These are phyloP conservation scores for Paraphoma chrysanthemicola DNA, from an alignment of 2,329 filamentous ascomycete species.

Conservation along the genomic window DNA sequence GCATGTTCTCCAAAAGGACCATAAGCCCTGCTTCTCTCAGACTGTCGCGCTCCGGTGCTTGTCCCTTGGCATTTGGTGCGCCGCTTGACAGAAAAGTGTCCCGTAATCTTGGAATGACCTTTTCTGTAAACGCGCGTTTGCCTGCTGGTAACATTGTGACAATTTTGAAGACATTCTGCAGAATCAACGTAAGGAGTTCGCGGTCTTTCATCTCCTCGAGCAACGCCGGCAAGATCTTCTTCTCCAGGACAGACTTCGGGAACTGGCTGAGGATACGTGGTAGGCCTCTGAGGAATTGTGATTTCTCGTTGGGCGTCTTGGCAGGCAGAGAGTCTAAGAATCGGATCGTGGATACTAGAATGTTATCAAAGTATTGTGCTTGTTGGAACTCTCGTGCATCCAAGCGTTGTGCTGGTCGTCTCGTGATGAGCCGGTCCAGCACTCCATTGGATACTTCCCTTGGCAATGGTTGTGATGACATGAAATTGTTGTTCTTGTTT, in stretches of 20 bases:
- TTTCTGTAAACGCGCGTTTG: conserved; percentile 81
- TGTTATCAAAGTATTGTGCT: conserved; percentile 95
- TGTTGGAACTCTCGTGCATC: conserved; percentile 92
- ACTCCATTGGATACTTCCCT: conserved; percentile 78
- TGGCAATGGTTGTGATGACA: conserved; percentile 80
- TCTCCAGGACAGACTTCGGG: conserved; percentile 90
- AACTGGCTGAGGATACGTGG: conserved; percentile 89
- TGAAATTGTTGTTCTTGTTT: conserved; percentile 80
- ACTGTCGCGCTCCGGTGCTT: conserved; percentile 75
- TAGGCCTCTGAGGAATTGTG: conserved; percentile 87
- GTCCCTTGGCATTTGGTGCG: conserved; percentile 46
- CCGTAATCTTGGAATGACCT: conserved; percentile 82
- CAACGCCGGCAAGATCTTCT: conserved; percentile 87
- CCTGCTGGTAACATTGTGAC: conserved; percentile 75
- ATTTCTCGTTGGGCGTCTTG: conserved; percentile 90
- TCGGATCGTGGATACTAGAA: conserved; percentile 92
- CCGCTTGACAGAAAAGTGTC: conserved; percentile 76
- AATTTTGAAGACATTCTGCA: conserved; percentile 93
- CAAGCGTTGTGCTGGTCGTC: conserved; percentile 85
- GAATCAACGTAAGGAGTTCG: conserved; percentile 81
- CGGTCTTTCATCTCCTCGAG: conserved; percentile 94
- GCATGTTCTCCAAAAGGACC: conserved; percentile 85
- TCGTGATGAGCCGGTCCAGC: conserved; percentile 83
- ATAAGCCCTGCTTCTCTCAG: conserved; percentile 88
- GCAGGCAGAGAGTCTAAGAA: conserved; percentile 91